A percentile compares a stretch with the other conserved stretches of the same genome.
Evolutionary conservation across 2,329 filamentous ascomycete genomes (phyloP).

Genomic region (Penicillium sp.): DNA sequence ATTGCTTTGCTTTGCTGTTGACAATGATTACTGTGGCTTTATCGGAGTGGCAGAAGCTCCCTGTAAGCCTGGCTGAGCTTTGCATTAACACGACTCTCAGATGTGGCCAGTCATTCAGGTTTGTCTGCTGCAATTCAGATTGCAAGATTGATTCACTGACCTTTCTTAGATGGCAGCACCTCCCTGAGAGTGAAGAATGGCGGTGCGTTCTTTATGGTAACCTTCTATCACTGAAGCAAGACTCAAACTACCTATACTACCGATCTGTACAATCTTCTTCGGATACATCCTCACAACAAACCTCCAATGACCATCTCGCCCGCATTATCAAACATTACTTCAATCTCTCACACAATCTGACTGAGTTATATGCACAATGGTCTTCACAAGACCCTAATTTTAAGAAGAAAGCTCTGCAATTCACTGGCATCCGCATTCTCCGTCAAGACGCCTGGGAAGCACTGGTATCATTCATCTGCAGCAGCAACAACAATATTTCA

Average conservation of each 20-base stretch:
- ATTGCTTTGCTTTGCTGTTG: not conserved
- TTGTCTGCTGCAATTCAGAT: conserved; percentile 15
- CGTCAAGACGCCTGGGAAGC: conserved; percentile 96
- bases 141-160: conserved; percentile 5
- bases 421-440: conserved; percentile 86
- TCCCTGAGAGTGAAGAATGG: conserved; percentile 72
- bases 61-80: conserved; percentile 75
- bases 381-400: conserved; percentile 82
- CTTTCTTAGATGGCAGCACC: conserved; percentile 71
- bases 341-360: conserved; percentile 74
- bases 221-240: conserved; percentile 80
- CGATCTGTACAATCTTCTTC: conserved; percentile 43
- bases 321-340: conserved; percentile 78
- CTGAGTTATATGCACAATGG: conserved; percentile 79
- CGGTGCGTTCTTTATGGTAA: conserved; percentile 82
- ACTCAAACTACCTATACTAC: conserved; percentile 74
- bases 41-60: conserved; percentile 83
- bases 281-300: conserved; percentile 32
- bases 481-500: conserved; percentile 96
- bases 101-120: conserved; percentile 89
- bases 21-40: conserved; percentile 41
- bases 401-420: conserved; percentile 76
- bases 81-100: conserved; percentile 92
- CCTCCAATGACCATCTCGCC: conserved; percentile 62
- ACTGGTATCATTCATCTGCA: conserved; percentile 91